Percentiles rank a stretch among this genome's conserved stretches.
These are phyloP conservation scores for Pseudogymnoascus sp. DNA, from an alignment of 2,329 filamentous ascomycete species.

Conservation along the genomic window DNA sequence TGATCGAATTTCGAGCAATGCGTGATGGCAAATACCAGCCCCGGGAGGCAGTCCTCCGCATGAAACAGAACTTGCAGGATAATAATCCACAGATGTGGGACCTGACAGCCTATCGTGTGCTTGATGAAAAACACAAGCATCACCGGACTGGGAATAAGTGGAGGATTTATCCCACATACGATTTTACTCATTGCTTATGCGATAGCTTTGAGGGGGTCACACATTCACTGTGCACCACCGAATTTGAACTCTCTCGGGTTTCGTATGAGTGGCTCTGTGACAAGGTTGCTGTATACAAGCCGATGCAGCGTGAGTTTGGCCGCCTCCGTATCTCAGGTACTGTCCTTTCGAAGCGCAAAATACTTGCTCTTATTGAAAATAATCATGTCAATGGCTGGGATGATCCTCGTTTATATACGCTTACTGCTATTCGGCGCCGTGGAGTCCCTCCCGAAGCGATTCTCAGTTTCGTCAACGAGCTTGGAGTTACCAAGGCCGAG, in stretches of 20 bases:
- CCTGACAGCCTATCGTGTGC: constrained; percentile 79
- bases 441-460: constrained; percentile 84
- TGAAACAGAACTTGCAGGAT: constrained; percentile 81
- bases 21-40: constrained; percentile 86
- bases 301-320: constrained; percentile 86
- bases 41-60: constrained; percentile 74
- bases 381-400: constrained; percentile 79
- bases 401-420: constrained; percentile 80
- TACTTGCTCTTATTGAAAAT: constrained; percentile 69
- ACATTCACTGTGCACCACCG: constrained; percentile 85
- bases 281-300: constrained; percentile 72
- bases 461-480: constrained; percentile 80
- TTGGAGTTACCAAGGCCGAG: constrained; percentile 77
- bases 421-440: constrained; percentile 74
- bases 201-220: constrained; percentile 91
- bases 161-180: constrained; percentile 93
- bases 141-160: constrained; percentile 75
- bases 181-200: constrained; percentile 83
- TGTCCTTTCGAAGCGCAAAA: constrained; percentile 77
- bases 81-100: constrained; percentile 97
- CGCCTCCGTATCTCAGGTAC: constrained; percentile 76
- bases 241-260: constrained; percentile 76
- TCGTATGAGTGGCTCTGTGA: constrained; percentile 90
- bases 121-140: constrained; percentile 56
- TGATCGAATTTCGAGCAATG: constrained; percentile 83